Conservation (phyloP, 1,284 basidiomycete genomes). For the Ganoderma sinense region DNA sequence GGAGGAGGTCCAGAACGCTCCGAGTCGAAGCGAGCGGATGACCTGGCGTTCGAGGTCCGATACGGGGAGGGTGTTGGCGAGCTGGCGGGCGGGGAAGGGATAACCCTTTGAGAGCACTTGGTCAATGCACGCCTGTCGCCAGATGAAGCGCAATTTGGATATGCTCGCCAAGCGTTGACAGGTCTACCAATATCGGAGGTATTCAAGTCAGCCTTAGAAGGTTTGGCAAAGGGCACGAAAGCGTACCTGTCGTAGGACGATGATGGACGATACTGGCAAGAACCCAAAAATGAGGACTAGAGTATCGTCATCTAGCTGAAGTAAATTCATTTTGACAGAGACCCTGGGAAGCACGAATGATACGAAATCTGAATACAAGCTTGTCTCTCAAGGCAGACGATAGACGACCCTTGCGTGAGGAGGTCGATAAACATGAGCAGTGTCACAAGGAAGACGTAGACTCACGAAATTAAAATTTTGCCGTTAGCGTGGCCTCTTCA, state of each 20-base stretch:
- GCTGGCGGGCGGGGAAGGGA: slow-evolving; percentile 50
- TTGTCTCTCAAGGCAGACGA: too few relatives aligned
- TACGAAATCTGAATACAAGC: too few relatives aligned
- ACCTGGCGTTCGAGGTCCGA: slow-evolving; percentile 54
- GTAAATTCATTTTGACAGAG: slow-evolving; percentile 7
- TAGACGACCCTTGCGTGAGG: too few relatives aligned
- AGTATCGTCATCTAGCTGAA: slow-evolving; percentile 51
- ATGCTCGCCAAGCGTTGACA: slow-evolving; percentile 53
- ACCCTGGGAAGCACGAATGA: too few relatives aligned
- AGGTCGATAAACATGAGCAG: too few relatives aligned
- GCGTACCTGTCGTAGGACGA: slow-evolving; percentile 54
- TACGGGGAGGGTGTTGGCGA: slow-evolving; percentile 40
- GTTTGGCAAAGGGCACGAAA: too few relatives aligned
- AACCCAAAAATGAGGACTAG: slow-evolving; percentile 55
- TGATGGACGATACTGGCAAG: slow-evolving; percentile 54
- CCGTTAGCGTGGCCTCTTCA: too few relatives aligned
- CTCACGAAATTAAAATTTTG: too few relatives aligned
- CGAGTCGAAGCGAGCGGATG: slow-evolving; percentile 50
- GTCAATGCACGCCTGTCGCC: slow-evolving; percentile 56
- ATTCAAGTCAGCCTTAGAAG: too few relatives aligned
- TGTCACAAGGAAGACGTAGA: too few relatives aligned
- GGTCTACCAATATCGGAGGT: slow-evolving; percentile 44
- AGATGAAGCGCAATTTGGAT: slow-evolving; percentile 56
- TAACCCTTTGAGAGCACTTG: slow-evolving; percentile 52
- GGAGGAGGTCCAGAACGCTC: slow-evolving; percentile 52